Evolutionary conservation across 768 basidiomycete genomes (phyloP).

Genomic region (Dentipellis sp.): DNA sequence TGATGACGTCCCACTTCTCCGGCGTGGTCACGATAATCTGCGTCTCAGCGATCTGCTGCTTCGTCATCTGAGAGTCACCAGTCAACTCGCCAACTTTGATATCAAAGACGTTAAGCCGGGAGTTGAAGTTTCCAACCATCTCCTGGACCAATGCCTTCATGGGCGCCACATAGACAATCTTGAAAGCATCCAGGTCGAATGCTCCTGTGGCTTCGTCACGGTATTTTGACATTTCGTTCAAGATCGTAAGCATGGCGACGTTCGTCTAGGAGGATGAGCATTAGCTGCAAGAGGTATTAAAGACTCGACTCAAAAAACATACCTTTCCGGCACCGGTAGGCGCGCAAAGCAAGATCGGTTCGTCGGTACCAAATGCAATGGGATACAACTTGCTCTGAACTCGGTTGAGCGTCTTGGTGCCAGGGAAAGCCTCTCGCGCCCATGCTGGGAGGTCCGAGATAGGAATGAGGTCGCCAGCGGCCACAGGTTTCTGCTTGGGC

Average conservation of each 20-base stretch:
- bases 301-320: conserved; percentile 15
- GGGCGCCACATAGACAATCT: conserved; percentile 95
- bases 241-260: conserved; percentile 91
- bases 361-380: conserved; percentile 88
- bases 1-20: conserved; percentile 99
- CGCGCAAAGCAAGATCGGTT: conserved; percentile 91
- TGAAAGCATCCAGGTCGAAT: conserved; percentile 86
- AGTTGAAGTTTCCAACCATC: conserved; percentile 91
- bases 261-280: conserved; percentile 59
- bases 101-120: conserved; percentile 60
- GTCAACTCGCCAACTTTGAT: conserved; percentile 93
- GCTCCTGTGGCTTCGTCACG: conserved; percentile 72
- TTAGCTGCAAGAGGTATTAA: conserved; percentile 7
- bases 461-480: conserved; percentile 61
- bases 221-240: conserved; percentile 84
- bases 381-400: conserved; percentile 93
- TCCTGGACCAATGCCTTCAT: conserved; percentile 99
- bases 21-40: conserved; percentile 99
- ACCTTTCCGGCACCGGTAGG: conserved; percentile 99
- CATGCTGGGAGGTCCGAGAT: conserved; percentile 71
- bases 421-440: conserved; percentile 79
- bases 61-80: conserved; percentile 96
- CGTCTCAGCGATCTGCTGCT: conserved; percentile 92
- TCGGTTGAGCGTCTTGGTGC: conserved; percentile 73
- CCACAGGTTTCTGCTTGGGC: conserved; percentile 66